Base-by-base conservation (phyloP, 2,329 filamentous ascomycete genomes). In the Arachnopeziza araneosa region DNA sequence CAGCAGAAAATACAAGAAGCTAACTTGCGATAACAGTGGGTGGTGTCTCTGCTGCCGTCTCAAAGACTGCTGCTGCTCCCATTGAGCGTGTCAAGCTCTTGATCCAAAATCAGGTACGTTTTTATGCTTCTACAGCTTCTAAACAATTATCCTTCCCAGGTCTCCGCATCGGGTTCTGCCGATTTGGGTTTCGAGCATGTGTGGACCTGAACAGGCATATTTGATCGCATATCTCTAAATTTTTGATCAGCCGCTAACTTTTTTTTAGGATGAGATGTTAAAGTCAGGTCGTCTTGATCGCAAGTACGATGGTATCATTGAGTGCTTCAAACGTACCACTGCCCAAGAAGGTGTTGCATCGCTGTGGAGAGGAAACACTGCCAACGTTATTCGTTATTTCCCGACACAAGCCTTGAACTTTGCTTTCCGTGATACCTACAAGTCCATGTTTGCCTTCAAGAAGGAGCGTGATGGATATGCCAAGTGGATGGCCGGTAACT, bases 371-470 rank as follows among this genome's bases (percentile, higher is more conserved):
- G 95, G 95, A 83, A 99, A 99, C 91, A 99, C 95, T 78, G 95
- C 95, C 91, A 99, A 99, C 89, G 95, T 99, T 81, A 96, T 99
- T 87, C 95, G 95, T 90, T 99, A 99, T 86, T 99, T 99, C 91
- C 95, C 95, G 73, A 99, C 95, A 80, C 95, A 99, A 88, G 95
- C 95, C 75, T 86, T 99, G 80, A 99, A 99, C 93, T 99, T 99
- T 78, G 95, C 95, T 79, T 99, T 99, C 95, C 95, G 95, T 81
- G 95, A 99, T 82, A 97, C 96, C 88, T 99, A 97, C 92, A 99
- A 99, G 92, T 86, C 89, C 77, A 96, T 99, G 93, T 99, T 99
- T 89, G 90, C 91, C 78, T 99, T 91, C 92, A 99, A 98, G 92
- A 98, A 98, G 90, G 95, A 99, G 68, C 89, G 88, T 82, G 95